A percentile compares a stretch with the other conserved stretches of the same genome.
These are phyloP conservation scores for Podila epigama DNA, from an alignment of 192 early-diverging fungal genomes.

Conservation along the genomic window DNA sequence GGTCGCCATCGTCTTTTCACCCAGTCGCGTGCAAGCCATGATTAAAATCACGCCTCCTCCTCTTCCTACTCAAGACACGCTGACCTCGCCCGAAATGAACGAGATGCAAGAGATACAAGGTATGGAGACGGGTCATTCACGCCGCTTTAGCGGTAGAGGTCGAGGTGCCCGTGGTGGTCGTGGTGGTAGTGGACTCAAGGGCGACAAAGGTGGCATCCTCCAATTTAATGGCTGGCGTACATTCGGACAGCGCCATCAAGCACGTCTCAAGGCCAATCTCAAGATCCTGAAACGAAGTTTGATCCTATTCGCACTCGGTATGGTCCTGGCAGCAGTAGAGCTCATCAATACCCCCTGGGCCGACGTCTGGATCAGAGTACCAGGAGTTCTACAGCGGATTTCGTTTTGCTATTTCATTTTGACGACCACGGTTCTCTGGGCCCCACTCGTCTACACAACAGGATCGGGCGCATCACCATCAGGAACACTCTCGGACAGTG, in stretches of 20 bases:
- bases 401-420: slow-evolving; percentile 52
- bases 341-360: slow-evolving; percentile 5
- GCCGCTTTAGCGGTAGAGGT: too few relatives aligned
- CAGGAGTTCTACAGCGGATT: slow-evolving; percentile 58
- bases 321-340: slow-evolving; percentile 31
- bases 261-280: background rate
- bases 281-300: slow-evolving; percentile 38
- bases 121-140: too few relatives aligned
- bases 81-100: too few relatives aligned
- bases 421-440: slow-evolving; percentile 23
- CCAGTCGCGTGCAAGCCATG: background rate
- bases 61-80: too few relatives aligned
- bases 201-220: too few relatives aligned
- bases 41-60: too few relatives aligned
- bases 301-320: slow-evolving; percentile 42
- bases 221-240: too few relatives aligned
- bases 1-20: slow-evolving; percentile 27
- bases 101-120: too few relatives aligned
- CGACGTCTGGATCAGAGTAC: slow-evolving; percentile 11
- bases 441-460: slow-evolving; percentile 11
- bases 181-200: too few relatives aligned
- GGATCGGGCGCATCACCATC: too few relatives aligned
- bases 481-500: too few relatives aligned
- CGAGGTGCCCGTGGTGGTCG: too few relatives aligned
- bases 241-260: background rate